Percentiles rank a stretch among this genome's conserved stretches.
Conservation (phyloP, 768 basidiomycete genomes). For the Dioszegia hungarica region DNA sequence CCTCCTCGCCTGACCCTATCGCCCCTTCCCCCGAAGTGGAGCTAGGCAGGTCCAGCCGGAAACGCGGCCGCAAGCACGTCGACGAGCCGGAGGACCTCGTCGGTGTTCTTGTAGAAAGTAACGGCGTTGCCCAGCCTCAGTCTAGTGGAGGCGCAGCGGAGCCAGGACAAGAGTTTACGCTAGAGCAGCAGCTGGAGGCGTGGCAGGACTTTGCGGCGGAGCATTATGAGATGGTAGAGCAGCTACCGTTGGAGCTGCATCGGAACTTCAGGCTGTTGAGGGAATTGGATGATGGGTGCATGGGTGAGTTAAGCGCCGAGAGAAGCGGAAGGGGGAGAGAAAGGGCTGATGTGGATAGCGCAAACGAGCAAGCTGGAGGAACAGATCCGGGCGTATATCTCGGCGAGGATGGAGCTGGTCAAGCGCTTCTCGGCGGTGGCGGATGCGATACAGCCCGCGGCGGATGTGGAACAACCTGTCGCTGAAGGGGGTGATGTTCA, state of each 20-base stretch:
- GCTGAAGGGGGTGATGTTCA: too few relatives aligned
- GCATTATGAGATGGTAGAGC: slow-evolving; percentile 48
- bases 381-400: slow-evolving; percentile 35
- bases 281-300: slow-evolving; percentile 46
- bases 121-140: too few relatives aligned
- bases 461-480: background rate
- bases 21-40: background rate
- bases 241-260: slow-evolving; percentile 48
- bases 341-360: slow-evolving; percentile 14
- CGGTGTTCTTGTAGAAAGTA: too few relatives aligned
- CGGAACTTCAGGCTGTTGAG: slow-evolving; percentile 47
- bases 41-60: background rate
- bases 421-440: slow-evolving; percentile 2
- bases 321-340: background rate
- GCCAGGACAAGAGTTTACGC: background rate
- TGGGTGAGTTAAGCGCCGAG: slow-evolving; percentile 29
- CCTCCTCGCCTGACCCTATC: slow-evolving; percentile 4
- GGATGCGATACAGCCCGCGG: background rate
- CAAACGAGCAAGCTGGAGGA: slow-evolving; percentile 35
- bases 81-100: background rate
- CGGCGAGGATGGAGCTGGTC: background rate
- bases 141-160: too few relatives aligned
- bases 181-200: slow-evolving; percentile 34
- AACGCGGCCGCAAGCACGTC: background rate
- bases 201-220: slow-evolving; percentile 45